Base-by-base conservation (phyloP, 1,139 yeast genomes). In the Taphrina wiesneri region DNA sequence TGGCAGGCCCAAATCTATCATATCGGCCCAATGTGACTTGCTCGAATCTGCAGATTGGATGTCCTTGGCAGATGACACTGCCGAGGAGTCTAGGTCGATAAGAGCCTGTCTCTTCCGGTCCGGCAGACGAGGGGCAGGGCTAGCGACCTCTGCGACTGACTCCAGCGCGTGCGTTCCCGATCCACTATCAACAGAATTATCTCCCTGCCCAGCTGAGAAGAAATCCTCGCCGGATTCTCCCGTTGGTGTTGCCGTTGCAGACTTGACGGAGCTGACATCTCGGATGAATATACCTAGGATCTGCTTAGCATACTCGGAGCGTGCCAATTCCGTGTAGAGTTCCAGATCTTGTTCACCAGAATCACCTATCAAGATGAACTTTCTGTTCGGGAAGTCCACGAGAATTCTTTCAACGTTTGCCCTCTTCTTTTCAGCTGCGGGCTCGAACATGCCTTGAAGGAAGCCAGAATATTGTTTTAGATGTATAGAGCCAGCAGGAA, bases 341-440 rank as follows among this genome's bases (percentile, higher is more conserved):
- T 95, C 99, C 56, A 93, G 79, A 77, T 95, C 99, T 70, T 87
- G 86, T 74, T 95, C 99, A 1, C 99, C 98, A 1, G 97, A 87
- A 75, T 95, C 99, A 23, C 99, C 99, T 28, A 93, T 82, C 66
- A 96, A 80, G 23, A 93, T 81, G 74, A 93, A 93, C 72, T 83
- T 85, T 70, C 92, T 85, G 0, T 83, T 71, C 0, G 96, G 92
- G 73, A 90, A 92, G 73, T 92, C 97, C 1, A 77, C 75, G 32
- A 90, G 72, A n/a, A 93, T 83, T 68, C 83, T 81, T 56, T 81
- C 79, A 63, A 95, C 80, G 0, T 90, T 82, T 15, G 82, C 81
- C 67, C 84, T 82, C 76, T 95, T 95, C 67, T 96, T 83, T 64
- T 90, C 90, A 1, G 88, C 86, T 1, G 95, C 86, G 0, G 97